Base-by-base conservation (phyloP, 306 rosid genomes). In the Quercus parvula region DNA sequence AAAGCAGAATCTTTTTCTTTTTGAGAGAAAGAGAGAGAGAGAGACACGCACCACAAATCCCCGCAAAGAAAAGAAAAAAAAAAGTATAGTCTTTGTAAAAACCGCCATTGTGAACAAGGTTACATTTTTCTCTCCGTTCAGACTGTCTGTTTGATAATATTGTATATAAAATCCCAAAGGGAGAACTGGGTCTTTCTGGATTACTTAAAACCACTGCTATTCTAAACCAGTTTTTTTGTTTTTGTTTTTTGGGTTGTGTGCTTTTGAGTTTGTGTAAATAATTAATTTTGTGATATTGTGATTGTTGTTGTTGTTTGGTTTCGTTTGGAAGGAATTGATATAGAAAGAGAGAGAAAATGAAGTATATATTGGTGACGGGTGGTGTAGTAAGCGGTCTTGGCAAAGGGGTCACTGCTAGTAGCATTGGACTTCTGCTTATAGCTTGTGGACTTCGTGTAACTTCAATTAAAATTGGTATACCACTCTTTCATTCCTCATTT, bases 321-420 rank as follows among this genome's bases (percentile, higher is more conserved):
- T 79, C 81, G 79, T 84, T 10, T 52, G 41, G 68, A 19, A 67
- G 22, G 27, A 69, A 19, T 3, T 41, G 46, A 46, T 25, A 19
- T 55, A 31, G 49, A 46, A 55, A 51, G 27, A 70, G 22, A 79
- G 78, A 81, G 51, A 84, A 66, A 80, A 93, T 93, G 97, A 93
- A 91, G 92, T 93, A 89, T 74, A 91, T 93, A 41, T 84, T 93
- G 89, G 97, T 93, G 83, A 93, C 96, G 19, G 97, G 97, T 87
- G 97, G 97, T 74, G 97, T 93, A 81, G 97, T 93, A 9, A 93
- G 97, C 83, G 97, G 96, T 80, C 97, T 93, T 8, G 97, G 97
- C 41, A 93, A 93, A 86, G 97, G 97, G 68, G 97, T 93, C 82
- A 91, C 97, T 15, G 96, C 97, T 19, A 93, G 97, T 66, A 91